These are phyloP conservation scores for Nematocida parisii DNA, from an alignment of 371 early-diverging fungal genomes.

Conservation along the genomic window DNA sequence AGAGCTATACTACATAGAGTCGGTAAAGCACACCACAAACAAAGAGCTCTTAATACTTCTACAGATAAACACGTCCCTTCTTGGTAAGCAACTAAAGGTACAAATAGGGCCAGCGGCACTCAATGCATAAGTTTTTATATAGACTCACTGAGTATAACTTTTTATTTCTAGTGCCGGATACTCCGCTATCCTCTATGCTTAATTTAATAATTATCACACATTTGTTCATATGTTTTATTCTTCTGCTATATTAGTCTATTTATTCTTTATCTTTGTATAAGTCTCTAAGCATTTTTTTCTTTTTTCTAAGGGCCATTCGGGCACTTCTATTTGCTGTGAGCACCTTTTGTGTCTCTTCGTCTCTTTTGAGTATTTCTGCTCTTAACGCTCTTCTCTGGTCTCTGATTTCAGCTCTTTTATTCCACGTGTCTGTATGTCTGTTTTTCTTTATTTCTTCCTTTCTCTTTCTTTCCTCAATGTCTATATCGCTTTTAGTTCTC, in stretches of 20 bases:
- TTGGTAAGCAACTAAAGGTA: conserved; percentile 6
- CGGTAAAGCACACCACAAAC: conserved; percentile 7
- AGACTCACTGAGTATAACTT: too few relatives aligned
- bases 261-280: neutral
- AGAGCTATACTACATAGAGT: conserved; percentile 63
- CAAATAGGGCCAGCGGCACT: neutral
- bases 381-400: conserved; percentile 33
- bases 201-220: too few relatives aligned
- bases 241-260: too few relatives aligned
- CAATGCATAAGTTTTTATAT: too few relatives aligned
- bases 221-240: too few relatives aligned
- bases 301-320: conserved; percentile 3
- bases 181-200: too few relatives aligned
- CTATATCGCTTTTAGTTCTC: conserved; percentile 16
- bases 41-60: conserved; percentile 10
- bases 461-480: conserved; percentile 47
- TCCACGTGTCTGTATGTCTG: conserved; percentile 35
- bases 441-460: conserved; percentile 29
- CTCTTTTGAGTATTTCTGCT: conserved; percentile 23
- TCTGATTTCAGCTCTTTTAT: conserved; percentile 35
- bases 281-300: conserved; percentile 32
- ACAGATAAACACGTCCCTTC: conserved; percentile 22
- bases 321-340: conserved; percentile 32
- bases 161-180: too few relatives aligned
- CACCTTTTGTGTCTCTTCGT: conserved; percentile 9